Percentiles rank a stretch among this genome's conserved stretches.
Conservation (phyloP, 345 rosid genomes). For the Salix exigua region DNA sequence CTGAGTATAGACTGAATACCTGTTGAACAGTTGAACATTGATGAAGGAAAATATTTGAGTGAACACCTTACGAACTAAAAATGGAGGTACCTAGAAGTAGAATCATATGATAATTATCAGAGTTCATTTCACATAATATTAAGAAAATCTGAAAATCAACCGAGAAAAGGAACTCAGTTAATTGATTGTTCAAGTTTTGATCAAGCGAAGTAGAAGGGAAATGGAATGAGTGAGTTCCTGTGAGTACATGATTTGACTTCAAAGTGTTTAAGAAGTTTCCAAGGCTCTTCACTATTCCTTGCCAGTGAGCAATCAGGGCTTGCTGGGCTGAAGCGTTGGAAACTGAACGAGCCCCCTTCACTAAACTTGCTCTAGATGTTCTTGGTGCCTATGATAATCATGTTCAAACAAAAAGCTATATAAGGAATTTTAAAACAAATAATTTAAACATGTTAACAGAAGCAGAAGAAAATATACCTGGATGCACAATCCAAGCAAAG, state of each 20-base stretch:
- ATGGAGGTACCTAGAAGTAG: slow-evolving; percentile 74
- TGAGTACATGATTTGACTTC: slow-evolving; percentile 58
- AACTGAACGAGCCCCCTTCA: slow-evolving; percentile 82
- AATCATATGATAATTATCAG: neutral
- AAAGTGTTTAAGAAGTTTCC: slow-evolving; percentile 78
- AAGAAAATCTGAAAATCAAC: neutral
- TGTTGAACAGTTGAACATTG: slow-evolving; percentile 94
- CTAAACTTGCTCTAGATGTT: slow-evolving; percentile 94
- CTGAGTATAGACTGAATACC: slow-evolving; percentile 34
- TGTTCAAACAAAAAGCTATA: neutral
- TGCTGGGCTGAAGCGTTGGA: slow-evolving; percentile 81
- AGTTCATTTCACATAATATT: neutral
- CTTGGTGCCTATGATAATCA: slow-evolving; percentile 74
- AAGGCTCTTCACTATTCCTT: slow-evolving; percentile 91
- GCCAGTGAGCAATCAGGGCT: slow-evolving; percentile 93
- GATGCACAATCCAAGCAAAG: slow-evolving; percentile 91
- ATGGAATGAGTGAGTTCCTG: neutral
- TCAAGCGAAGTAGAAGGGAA: neutral
- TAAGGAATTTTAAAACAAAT: neutral
- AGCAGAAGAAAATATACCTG: slow-evolving; percentile 45
- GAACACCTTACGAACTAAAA: slow-evolving; percentile 89
- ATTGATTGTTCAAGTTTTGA: neutral
- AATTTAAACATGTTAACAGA: neutral
- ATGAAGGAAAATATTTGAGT: slow-evolving; percentile 95
- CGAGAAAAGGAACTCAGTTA: neutral